Percentiles rank a stretch among this genome's conserved stretches.
These are phyloP conservation scores for Spergularia bocconei DNA, from an alignment of 148 eudicot species.

Conservation along the genomic window DNA sequence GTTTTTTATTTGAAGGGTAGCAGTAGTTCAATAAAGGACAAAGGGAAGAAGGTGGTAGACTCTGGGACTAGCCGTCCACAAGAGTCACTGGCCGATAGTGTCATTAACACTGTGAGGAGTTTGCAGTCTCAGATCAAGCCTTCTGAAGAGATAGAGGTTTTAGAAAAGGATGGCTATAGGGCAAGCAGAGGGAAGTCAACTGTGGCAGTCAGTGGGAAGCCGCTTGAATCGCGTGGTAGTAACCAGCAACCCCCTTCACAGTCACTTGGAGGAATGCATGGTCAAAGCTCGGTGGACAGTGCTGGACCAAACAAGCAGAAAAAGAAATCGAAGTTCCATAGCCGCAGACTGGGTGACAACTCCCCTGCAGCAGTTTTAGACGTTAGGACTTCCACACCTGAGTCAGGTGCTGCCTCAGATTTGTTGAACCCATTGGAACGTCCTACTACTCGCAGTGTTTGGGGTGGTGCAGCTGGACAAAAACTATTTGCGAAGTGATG, in stretches of 20 bases:
- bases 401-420: conserved; percentile 20
- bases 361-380: conserved; percentile 56
- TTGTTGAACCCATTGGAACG: conserved; percentile 33
- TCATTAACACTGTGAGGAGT: conserved; percentile 60
- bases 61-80: conserved; percentile 38
- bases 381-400: conserved; percentile 36
- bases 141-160: conserved; percentile 65
- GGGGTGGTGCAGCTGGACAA: conserved; percentile 77
- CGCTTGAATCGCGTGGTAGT: conserved; percentile 4
- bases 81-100: conserved; percentile 53
- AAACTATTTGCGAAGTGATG: conserved; percentile 49
- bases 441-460: conserved; percentile 61
- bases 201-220: background rate
- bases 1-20: conserved; percentile 29
- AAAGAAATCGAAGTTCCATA: conserved; percentile 86
- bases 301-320: conserved; percentile 51
- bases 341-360: conserved; percentile 69
- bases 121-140: conserved; percentile 64
- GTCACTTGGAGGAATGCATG: conserved; percentile 13
- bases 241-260: conserved; percentile 14
- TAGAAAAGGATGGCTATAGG: conserved; percentile 83
- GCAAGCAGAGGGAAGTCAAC: conserved; percentile 50
- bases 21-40: conserved; percentile 48
- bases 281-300: conserved; percentile 33
- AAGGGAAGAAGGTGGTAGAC: conserved; percentile 52